These are phyloP conservation scores for Scleroderma bovista DNA, from an alignment of 768 basidiomycete genomes.

Conservation along the genomic window DNA sequence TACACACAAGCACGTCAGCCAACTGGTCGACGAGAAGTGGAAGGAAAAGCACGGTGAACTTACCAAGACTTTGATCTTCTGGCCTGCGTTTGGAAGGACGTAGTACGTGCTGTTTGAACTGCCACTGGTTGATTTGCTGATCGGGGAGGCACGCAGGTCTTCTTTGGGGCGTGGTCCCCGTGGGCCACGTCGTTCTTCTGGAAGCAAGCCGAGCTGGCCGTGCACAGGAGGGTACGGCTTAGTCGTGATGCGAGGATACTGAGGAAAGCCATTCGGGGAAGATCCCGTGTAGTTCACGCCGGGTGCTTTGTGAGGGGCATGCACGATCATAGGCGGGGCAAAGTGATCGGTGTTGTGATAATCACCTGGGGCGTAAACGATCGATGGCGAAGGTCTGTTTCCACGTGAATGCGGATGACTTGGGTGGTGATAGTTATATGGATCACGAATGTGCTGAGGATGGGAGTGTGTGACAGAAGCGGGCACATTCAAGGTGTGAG, in stretches of 20 bases:
- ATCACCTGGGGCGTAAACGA: slow-evolving; percentile 50
- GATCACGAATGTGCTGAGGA: slow-evolving; percentile 35
- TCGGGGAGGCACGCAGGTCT: slow-evolving; percentile 30
- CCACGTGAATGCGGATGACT: slow-evolving; percentile 34
- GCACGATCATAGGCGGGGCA: slow-evolving; percentile 53
- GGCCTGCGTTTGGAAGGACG: slow-evolving; percentile 63
- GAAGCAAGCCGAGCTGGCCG: slow-evolving; percentile 30
- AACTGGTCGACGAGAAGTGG: slow-evolving; percentile 14
- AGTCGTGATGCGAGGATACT: slow-evolving; percentile 38
- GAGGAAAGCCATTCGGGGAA: slow-evolving; percentile 40
- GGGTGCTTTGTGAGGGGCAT: slow-evolving; percentile 50
- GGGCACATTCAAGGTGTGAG: slow-evolving; percentile 16
- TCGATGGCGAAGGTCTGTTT: slow-evolving; percentile 45
- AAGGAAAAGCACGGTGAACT: slow-evolving; percentile 27
- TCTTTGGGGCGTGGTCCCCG: slow-evolving; percentile 25
- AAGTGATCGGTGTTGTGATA: slow-evolving; percentile 46
- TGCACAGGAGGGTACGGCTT: slow-evolving; percentile 39
- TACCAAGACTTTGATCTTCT: slow-evolving; percentile 72
- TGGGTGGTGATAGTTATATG: slow-evolving; percentile 26
- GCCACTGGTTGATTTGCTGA: slow-evolving; percentile 38
- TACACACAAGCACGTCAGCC: slow-evolving; percentile 27
- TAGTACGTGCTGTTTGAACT: slow-evolving; percentile 72
- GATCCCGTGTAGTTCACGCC: slow-evolving; percentile 69
- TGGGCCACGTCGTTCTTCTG: slow-evolving; percentile 33
- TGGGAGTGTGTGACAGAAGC: slow-evolving; percentile 33